Percentiles rank a stretch among this genome's conserved stretches.
Conservation (phyloP, 345 rosid genomes). For the Dipteronia sinensis region DNA sequence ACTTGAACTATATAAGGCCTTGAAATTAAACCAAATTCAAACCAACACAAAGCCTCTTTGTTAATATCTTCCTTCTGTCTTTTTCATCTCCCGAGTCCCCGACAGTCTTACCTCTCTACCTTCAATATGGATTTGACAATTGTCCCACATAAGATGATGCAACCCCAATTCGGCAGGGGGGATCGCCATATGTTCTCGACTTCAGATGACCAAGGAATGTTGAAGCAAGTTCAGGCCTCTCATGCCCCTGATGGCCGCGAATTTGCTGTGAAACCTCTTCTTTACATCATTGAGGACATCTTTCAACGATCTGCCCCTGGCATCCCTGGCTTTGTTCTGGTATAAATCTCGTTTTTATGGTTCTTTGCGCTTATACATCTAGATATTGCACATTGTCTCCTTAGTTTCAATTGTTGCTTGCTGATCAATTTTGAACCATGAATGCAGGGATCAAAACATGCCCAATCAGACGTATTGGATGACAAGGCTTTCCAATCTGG, state of each 20-base stretch:
- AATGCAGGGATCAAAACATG: constrained; percentile 30
- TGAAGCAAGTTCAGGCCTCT: constrained; percentile 60
- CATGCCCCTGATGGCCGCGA: constrained; percentile 60
- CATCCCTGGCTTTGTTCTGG: constrained; percentile 3
- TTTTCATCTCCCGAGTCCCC: neutral
- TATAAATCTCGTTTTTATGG: neutral
- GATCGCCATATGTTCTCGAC: constrained; percentile 40
- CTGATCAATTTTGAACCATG: neutral
- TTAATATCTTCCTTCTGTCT: neutral
- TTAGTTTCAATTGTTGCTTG: neutral
- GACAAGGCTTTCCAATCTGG: constrained; percentile 38
- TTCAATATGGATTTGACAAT: constrained; percentile 14
- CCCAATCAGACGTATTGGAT: constrained; percentile 36
- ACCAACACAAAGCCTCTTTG: constrained; percentile 5
- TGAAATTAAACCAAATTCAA: constrained; percentile 11
- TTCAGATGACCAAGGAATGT: constrained; percentile 55
- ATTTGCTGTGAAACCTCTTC: constrained; percentile 42
- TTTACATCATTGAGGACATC: constrained; percentile 51
- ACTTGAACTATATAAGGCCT: constrained; percentile 25
- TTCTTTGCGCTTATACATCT: neutral
- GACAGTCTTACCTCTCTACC: neutral
- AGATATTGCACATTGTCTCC: neutral
- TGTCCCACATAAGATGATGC: neutral
- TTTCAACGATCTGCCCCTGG: constrained; percentile 39
- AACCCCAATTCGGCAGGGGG: neutral